phyloP scores from a whole-genome alignment of 371 early-diverging fungal species.

The Haplosporangium sp. region DNA sequence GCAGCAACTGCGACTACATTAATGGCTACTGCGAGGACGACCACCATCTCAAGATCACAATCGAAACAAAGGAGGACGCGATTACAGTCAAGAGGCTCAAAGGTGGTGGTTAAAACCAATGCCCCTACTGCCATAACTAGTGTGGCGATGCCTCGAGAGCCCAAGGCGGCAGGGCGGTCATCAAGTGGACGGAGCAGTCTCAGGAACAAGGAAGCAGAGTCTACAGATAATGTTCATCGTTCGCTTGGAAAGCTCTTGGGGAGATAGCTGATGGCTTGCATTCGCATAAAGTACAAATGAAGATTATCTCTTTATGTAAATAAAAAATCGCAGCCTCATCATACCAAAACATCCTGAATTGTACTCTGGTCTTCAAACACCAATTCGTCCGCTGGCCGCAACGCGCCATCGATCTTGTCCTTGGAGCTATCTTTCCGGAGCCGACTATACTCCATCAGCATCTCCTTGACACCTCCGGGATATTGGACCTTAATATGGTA shows the following conservation, averaged over 20 bases:
- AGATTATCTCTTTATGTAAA: too few relatives aligned
- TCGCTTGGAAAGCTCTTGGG: too few relatives aligned
- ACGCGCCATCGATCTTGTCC: background rate
- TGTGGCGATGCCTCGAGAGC: background rate
- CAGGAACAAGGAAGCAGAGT: too few relatives aligned
- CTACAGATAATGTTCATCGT: too few relatives aligned
- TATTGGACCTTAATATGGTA: slow-evolving; percentile 40
- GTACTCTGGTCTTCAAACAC: slow-evolving; percentile 7
- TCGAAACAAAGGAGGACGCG: slow-evolving; percentile 13
- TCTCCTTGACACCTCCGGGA: slow-evolving; percentile 36
- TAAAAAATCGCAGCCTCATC: background rate
- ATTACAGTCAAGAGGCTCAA: slow-evolving; percentile 11
- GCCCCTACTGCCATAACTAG: background rate
- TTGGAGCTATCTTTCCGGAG: slow-evolving; percentile 7
- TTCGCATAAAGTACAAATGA: too few relatives aligned
- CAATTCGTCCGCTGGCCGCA: background rate
- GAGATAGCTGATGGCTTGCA: too few relatives aligned
- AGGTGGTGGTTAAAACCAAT: background rate
- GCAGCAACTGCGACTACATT: too few relatives aligned
- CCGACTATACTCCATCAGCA: slow-evolving; percentile 28
- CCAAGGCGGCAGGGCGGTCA: background rate
- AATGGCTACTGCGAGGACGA: background rate
- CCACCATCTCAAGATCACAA: slow-evolving; percentile 2
- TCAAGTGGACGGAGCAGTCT: too few relatives aligned
- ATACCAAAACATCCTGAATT: slow-evolving; percentile 20